These are phyloP conservation scores for Cryptococcus neoformans DNA, from an alignment of 1,284 basidiomycete species.

Conservation along the genomic window DNA sequence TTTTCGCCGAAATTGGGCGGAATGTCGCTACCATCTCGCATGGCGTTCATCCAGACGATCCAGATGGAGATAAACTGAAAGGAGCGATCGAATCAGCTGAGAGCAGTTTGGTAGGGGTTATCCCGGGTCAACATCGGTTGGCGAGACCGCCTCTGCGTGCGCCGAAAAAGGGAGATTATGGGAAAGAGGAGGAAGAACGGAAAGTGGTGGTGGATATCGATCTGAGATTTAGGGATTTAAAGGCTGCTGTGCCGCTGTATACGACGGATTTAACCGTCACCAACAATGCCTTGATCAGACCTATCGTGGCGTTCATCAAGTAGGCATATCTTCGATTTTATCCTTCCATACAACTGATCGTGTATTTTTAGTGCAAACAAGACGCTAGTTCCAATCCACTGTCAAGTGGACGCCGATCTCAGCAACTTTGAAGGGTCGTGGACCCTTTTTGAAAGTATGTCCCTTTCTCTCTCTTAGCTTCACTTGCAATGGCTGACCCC, in stretches of 20 bases:
- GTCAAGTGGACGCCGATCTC: constrained; percentile 74
- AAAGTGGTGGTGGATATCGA: constrained; percentile 59
- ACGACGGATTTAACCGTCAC: constrained; percentile 82
- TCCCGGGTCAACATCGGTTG: constrained; percentile 83
- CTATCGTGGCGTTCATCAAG: constrained; percentile 99
- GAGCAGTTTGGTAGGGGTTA: constrained; percentile 54
- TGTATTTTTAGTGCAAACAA: constrained; percentile 66
- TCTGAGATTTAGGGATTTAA: constrained; percentile 90
- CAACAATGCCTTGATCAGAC: constrained; percentile 91
- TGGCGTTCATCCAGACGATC: constrained; percentile 40
- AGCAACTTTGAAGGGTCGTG: constrained; percentile 35
- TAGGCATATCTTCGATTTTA: constrained; percentile 36
- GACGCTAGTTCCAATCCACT: constrained; percentile 87
- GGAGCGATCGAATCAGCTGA: constrained; percentile 40
- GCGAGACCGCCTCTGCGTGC: constrained; percentile 81
- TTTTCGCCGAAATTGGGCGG: constrained; percentile 86
- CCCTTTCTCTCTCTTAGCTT: background rate
- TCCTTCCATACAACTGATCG: constrained; percentile 3
- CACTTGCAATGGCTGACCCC: no score
- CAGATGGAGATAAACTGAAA: constrained; percentile 30
- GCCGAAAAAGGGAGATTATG: constrained; percentile 53
- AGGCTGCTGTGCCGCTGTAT: constrained; percentile 91
- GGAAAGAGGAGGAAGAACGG: background rate
- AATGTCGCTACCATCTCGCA: constrained; percentile 59
- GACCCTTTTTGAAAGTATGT: constrained; percentile 49